phyloP scores from a whole-genome alignment of 352 stramenopile species.

The Globisporangium paroecandrum region DNA sequence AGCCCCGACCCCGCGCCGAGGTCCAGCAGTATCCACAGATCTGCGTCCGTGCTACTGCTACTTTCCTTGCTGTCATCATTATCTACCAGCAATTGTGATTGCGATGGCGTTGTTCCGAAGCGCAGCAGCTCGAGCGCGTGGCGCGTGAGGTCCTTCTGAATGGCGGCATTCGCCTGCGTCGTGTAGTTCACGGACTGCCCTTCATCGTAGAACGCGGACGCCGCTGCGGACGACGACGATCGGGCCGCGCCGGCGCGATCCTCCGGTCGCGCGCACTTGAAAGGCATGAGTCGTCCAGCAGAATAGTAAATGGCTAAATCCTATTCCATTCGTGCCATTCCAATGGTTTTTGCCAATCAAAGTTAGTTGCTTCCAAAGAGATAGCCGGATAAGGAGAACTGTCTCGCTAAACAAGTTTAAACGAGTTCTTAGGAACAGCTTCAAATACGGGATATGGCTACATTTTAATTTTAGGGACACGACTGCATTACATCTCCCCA shows the following conservation, averaged over 20 bases:
- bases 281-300: conserved; percentile 38
- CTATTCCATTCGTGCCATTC: too few species aligned
- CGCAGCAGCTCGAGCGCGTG: conserved; percentile 59
- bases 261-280: conserved; percentile 43
- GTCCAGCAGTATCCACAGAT: conserved; percentile 52
- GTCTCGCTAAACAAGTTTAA: too few species aligned
- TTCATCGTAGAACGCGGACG: conserved; percentile 57
- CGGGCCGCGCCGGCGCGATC: conserved; percentile 33
- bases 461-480: background rate
- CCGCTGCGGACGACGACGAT: conserved; percentile 36
- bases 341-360: too few species aligned
- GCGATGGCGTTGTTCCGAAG: background rate
- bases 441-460: background rate
- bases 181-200: conserved; percentile 68
- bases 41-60: background rate
- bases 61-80: background rate
- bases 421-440: too few species aligned
- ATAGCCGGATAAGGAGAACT: too few species aligned
- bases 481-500: background rate
- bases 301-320: too few species aligned
- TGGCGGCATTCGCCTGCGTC: conserved; percentile 55
- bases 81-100: background rate
- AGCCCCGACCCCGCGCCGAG: conserved; percentile 68
- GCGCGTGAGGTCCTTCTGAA: conserved; percentile 64
- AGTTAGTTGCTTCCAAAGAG: too few species aligned